Conservation (phyloP, 2,329 filamentous ascomycete species). For the Byssothecium circinans region DNA sequence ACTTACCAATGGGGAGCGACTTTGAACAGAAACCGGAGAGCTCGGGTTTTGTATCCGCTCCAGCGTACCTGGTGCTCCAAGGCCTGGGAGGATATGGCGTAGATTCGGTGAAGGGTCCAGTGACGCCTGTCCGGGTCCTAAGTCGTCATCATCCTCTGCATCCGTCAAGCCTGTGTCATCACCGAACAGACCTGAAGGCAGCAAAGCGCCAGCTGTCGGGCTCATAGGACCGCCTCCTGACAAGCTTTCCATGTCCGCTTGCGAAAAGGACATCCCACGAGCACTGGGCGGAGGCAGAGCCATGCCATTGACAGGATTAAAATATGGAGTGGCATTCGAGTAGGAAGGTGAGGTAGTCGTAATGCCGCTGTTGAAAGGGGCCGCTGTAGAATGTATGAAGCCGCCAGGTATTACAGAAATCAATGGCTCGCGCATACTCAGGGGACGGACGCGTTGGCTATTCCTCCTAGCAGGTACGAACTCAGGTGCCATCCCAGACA, state of each 20-base stretch:
- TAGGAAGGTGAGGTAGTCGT: conserved; percentile 57
- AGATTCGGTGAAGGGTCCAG: conserved; percentile 35
- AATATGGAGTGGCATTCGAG: conserved; percentile 52
- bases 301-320: conserved; percentile 66
- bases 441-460: conserved; percentile 43
- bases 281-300: conserved; percentile 47
- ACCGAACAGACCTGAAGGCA: conserved; percentile 68
- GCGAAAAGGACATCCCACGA: conserved; percentile 50
- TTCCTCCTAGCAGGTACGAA: conserved; percentile 40
- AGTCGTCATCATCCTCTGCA: conserved; percentile 36
- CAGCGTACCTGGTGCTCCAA: conserved; percentile 45
- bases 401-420: conserved; percentile 32
- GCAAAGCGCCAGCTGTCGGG: conserved; percentile 71
- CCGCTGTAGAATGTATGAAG: conserved; percentile 42
- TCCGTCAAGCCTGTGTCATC: conserved; percentile 61
- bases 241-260: conserved; percentile 63
- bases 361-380: conserved; percentile 51
- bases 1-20: conserved; percentile 52
- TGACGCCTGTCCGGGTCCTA: conserved; percentile 23
- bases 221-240: conserved; percentile 71
- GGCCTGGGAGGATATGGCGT: conserved; percentile 42
- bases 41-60: conserved; percentile 42
- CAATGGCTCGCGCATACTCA: conserved; percentile 43
- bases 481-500: conserved; percentile 34
- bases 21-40: conserved; percentile 48